phyloP scores from a whole-genome alignment of 306 rosid genomes.

The Vicia sativa region DNA sequence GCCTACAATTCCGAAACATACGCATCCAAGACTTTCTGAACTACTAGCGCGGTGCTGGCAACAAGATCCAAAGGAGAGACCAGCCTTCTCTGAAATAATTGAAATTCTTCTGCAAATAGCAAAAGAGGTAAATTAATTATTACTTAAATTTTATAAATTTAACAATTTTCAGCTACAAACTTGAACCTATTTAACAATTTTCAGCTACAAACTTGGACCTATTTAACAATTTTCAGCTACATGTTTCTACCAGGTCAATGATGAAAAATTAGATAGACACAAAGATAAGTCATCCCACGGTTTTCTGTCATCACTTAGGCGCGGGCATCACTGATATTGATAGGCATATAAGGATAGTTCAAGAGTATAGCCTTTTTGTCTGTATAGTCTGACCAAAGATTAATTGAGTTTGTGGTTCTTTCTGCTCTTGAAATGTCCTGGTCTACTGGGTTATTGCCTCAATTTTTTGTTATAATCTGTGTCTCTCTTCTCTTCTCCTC shows the following conservation, averaged over 20 bases:
- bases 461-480: constrained; percentile 5
- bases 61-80: constrained; percentile 77
- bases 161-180: constrained; percentile 20
- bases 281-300: constrained; percentile 63
- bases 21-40: constrained; percentile 71
- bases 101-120: constrained; percentile 70
- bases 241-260: constrained; percentile 52
- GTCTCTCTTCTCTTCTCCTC: constrained; percentile 26
- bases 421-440: constrained; percentile 36
- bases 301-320: constrained; percentile 69
- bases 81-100: constrained; percentile 70
- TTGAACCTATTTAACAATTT: constrained; percentile 22
- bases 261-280: constrained; percentile 50
- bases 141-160: background rate
- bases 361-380: constrained; percentile 37
- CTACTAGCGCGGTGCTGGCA: constrained; percentile 92
- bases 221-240: constrained; percentile 22
- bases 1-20: constrained; percentile 75
- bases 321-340: constrained; percentile 52
- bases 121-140: constrained; percentile 65
- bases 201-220: constrained; percentile 13
- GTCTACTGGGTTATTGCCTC: constrained; percentile 38
- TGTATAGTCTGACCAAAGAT: constrained; percentile 51
- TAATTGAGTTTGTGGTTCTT: constrained; percentile 39
- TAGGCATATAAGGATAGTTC: constrained; percentile 33